Evolutionary conservation across 148 eudicot genomes (phyloP), one percentile per base, ranked within the genome.

Genomic region (Mesembryanthemum crystallinum): DNA sequence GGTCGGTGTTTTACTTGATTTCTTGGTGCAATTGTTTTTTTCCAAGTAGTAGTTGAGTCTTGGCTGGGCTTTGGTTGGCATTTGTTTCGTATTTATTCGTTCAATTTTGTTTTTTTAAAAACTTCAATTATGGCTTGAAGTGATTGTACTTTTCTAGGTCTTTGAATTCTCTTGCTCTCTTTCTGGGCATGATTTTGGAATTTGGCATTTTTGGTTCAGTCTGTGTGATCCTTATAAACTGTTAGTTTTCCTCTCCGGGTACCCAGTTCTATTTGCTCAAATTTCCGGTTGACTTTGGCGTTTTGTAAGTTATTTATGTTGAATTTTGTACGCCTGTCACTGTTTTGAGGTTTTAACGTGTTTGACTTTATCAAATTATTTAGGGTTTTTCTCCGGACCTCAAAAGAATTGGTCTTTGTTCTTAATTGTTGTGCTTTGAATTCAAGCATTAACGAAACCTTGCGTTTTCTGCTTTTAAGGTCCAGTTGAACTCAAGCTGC

Each of bases 331-430:
- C 25, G 20, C 25, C n/a, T 9, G 35, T 49, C 1, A 11, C 35
- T 62, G 1, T 12, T 10, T 57, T 12, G 25, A 13, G 28, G 66
- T 57, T 55, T 15, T 24, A 29, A 39, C 60, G n/a, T 42, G 67
- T n/a, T 76, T 76, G 73, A 76, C 30, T 28, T 58, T 27, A 3
- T 43, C 4, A 58, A 45, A 58, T 76, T 73, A 59, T 39, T 67
- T 76, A 15, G 37, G 37, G 51, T 76, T 29, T 12, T 35, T 33
- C 23, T n/a, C 62, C 67, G 43, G 52, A 27, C n/a, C 21, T 45
- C 8, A 54, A 27, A 69, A 45, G 30, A 15, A 25, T n/a, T 47
- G 20, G 72, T 49, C n/a, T 67, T 42, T 69, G 5, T 28, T 8
- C 33, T 17, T 58, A 39, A 67, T 67, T 76, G 30, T 3, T 47